A percentile compares a stretch with the other conserved stretches of the same genome.
These are phyloP conservation scores for Singerocomus inundabilis DNA, from an alignment of 1,284 basidiomycete species.

Conservation along the genomic window DNA sequence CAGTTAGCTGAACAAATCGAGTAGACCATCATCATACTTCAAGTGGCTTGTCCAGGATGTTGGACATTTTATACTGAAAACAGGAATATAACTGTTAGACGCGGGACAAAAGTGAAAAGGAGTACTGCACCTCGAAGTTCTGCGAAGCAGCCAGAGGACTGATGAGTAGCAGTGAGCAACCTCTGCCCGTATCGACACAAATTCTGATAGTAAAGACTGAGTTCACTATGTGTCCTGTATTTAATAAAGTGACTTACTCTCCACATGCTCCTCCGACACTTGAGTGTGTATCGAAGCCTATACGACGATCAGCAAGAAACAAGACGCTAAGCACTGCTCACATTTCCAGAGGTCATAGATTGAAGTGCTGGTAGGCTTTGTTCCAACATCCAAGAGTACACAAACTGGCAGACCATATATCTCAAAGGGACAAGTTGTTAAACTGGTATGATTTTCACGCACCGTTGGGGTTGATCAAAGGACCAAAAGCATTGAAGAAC, in stretches of 20 bases:
- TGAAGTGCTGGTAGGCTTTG: constrained; percentile 89
- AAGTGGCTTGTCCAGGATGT: constrained; percentile 89
- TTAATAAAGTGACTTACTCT: constrained; percentile 54
- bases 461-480: constrained; percentile 82
- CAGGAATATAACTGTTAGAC: constrained; percentile 3
- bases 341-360: constrained; percentile 97
- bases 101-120: neutral
- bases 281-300: constrained; percentile 86
- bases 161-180: constrained; percentile 75
- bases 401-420: constrained; percentile 52
- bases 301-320: constrained; percentile 15
- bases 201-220: constrained; percentile 47
- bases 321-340: constrained; percentile 29
- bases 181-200: constrained; percentile 79
- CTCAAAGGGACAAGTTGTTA: neutral
- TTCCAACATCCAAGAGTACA: constrained; percentile 87
- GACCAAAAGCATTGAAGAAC: constrained; percentile 97
- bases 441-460: constrained; percentile 13
- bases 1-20: neutral
- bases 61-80: constrained; percentile 83
- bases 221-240: neutral
- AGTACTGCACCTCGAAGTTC: constrained; percentile 71
- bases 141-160: constrained; percentile 90
- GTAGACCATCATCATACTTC: constrained; percentile 48
- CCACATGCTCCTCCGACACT: constrained; percentile 94